Percentiles rank a stretch among this genome's conserved stretches.
phyloP scores from a whole-genome alignment of 164 flowering plant genomes.

The Umbellularia californica region DNA sequence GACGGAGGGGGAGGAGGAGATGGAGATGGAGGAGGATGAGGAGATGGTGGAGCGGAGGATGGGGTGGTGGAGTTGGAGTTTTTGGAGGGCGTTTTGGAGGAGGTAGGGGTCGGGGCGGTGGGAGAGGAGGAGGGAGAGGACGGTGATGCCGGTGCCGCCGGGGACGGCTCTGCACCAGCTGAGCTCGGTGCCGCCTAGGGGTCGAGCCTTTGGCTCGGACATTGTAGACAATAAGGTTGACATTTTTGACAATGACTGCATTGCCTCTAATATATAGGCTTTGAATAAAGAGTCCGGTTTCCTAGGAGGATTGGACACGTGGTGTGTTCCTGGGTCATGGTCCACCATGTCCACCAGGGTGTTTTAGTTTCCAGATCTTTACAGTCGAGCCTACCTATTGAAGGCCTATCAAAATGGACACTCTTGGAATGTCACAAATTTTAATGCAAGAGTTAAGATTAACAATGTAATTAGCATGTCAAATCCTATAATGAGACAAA shows the following conservation, averaged over 20 bases:
- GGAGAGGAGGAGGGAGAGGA: conserved; percentile 56
- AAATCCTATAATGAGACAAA: no score
- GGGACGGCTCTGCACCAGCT: conserved; percentile 76
- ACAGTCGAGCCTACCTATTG: no score
- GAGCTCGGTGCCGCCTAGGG: conserved; percentile 62
- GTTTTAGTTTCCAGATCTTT: no score
- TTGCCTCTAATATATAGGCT: no score
- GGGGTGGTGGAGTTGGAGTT: conserved; percentile 61
- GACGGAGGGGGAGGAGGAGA: conserved; percentile 36
- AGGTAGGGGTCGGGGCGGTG: conserved; percentile 27
- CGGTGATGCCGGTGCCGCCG: conserved; percentile 89
- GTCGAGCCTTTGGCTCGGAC: conserved; percentile 27
- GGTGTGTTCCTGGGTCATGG: no score
- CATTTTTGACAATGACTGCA: background rate
- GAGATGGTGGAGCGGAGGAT: conserved; percentile 65
- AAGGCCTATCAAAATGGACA: no score
- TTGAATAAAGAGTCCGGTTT: no score
- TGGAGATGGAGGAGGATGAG: conserved; percentile 35
- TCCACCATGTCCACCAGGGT: no score
- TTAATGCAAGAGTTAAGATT: no score
- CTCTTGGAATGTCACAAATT: no score
- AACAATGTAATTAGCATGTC: no score
- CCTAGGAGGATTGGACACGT: no score
- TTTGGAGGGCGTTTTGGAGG: conserved; percentile 53
- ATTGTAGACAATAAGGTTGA: background rate